Base-by-base conservation (phyloP, 2,329 filamentous ascomycete species). In the Esteya vermicola region DNA sequence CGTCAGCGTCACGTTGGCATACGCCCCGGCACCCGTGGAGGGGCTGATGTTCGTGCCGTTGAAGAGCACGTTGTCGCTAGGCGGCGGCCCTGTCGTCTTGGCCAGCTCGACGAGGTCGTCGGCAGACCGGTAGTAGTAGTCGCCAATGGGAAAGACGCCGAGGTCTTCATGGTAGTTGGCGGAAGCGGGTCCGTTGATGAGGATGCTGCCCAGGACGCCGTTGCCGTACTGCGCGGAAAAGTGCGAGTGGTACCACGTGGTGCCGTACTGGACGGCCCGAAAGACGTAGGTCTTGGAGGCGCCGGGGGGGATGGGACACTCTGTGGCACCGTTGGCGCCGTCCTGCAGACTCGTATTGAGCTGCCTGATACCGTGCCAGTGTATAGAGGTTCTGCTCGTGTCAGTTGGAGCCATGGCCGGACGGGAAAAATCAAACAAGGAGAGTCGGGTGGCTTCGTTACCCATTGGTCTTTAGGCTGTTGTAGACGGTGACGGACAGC, bases 261-360 rank as follows among this genome's bases (percentile, higher is more conserved):
- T 54, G 18, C 60, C 60, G 38, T 62, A 63, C 41, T 61, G 57
- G 5, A 49, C 49, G 4, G 54, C 54, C 6, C 42, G 50, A 42
- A 54, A 62, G 14, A 48, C 53, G 47, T 63, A 61, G 1, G 53
- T 57, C 22, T 52, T 52, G 7, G 51, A 54, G 14, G 59, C 49
- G 20, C 63, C 64, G 1, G 68, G 66, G 13, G 67, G 57, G 40
- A 73, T 68, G 3, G 72, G 70, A 50, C 72, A 77, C 50, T 77
- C 68, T 0, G 55, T 58, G 16, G 57, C 45, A 23, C 53, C 54
- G 22, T 53, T 52, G 20, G 56, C 56, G 13, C 56, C 56, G 25
- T 59, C 56, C 36, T 52, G 50, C 27, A 57, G 48, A 32, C 53
- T 56, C 9, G 46, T 54, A 41, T 52, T 46, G 7, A 51, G 42